These are phyloP conservation scores for Quercus parvula DNA, from an alignment of 306 rosid genomes.

Conservation along the genomic window DNA sequence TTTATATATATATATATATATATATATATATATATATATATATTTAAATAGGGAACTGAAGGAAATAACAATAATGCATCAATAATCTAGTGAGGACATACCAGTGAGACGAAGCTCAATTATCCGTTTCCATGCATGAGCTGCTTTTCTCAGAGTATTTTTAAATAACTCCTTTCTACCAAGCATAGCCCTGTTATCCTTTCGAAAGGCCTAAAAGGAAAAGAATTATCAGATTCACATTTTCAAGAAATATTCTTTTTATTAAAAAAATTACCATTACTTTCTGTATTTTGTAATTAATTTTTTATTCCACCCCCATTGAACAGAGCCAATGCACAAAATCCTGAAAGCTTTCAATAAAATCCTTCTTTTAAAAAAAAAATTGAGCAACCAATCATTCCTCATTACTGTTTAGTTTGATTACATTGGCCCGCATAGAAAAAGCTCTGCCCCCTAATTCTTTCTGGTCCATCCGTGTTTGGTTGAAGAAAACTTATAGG, in stretches of 20 bases:
- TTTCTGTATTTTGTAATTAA: background rate
- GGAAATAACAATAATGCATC: constrained; percentile 3
- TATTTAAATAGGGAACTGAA: constrained; percentile 1
- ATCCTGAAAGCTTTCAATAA: background rate
- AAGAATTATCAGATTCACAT: background rate
- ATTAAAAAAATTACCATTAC: background rate
- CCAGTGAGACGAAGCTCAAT: constrained; percentile 79
- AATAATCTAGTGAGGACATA: constrained; percentile 13
- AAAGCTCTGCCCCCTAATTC: background rate
- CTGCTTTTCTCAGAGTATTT: constrained; percentile 76
- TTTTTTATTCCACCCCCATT: background rate
- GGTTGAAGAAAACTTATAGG: background rate
- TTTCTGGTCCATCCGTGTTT: background rate
- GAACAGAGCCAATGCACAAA: background rate
- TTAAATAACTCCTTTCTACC: constrained; percentile 79
- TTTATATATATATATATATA: no score
- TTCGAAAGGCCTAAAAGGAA: constrained; percentile 58
- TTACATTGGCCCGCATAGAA: background rate
- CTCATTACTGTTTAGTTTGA: background rate
- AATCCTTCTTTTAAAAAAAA: background rate
- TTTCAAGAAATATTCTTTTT: background rate
- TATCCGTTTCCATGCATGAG: constrained; percentile 83
- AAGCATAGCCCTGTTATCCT: constrained; percentile 63
- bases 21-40: no score
- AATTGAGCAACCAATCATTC: background rate